Conservation (phyloP, 1,284 basidiomycete species). For the Ustilago shanxiensis region DNA sequence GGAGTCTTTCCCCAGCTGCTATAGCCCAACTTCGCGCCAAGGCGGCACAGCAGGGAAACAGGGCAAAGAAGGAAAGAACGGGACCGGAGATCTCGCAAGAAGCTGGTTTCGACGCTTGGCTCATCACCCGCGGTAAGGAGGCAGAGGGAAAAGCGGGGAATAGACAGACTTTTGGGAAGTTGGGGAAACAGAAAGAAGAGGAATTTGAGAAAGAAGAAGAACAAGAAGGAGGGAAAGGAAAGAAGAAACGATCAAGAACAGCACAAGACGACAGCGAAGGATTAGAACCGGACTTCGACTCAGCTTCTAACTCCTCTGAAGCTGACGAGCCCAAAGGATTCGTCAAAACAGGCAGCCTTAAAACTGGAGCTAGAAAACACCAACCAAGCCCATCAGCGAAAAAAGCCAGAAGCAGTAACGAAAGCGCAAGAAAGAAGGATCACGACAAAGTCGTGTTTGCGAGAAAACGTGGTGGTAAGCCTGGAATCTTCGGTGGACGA, state of each 20-base stretch:
- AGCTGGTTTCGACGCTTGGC: slow-evolving; percentile 48
- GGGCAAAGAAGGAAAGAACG: not conserved
- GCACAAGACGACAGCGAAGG: not conserved
- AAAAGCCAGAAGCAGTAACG: slow-evolving; percentile 8
- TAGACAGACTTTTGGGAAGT: slow-evolving; percentile 31
- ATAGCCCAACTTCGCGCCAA: slow-evolving; percentile 27
- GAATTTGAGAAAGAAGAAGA: slow-evolving; percentile 8
- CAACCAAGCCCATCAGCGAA: slow-evolving; percentile 10
- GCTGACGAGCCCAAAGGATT: slow-evolving; percentile 11
- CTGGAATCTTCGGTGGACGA: slow-evolving; percentile 38
- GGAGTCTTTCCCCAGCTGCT: slow-evolving; percentile 34
- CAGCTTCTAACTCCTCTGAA: slow-evolving; percentile 1
- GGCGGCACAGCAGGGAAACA: slow-evolving; percentile 6
- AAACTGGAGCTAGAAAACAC: not conserved
- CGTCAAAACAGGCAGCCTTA: slow-evolving; percentile 33
- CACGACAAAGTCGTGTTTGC: slow-evolving; percentile 47
- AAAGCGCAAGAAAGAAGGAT: slow-evolving; percentile 16
- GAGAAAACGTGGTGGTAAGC: slow-evolving; percentile 38
- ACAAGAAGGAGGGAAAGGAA: slow-evolving; percentile 4
- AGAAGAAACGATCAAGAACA: not conserved
- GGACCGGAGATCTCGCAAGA: slow-evolving; percentile 24
- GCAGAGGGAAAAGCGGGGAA: not conserved
- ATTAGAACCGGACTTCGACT: slow-evolving; percentile 21
- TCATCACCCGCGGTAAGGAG: slow-evolving; percentile 25
- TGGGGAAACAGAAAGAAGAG: slow-evolving; percentile 20